These are phyloP conservation scores for Durusdinium trenchii DNA, from an alignment of 73 alveolate genomes.

Conservation along the genomic window DNA sequence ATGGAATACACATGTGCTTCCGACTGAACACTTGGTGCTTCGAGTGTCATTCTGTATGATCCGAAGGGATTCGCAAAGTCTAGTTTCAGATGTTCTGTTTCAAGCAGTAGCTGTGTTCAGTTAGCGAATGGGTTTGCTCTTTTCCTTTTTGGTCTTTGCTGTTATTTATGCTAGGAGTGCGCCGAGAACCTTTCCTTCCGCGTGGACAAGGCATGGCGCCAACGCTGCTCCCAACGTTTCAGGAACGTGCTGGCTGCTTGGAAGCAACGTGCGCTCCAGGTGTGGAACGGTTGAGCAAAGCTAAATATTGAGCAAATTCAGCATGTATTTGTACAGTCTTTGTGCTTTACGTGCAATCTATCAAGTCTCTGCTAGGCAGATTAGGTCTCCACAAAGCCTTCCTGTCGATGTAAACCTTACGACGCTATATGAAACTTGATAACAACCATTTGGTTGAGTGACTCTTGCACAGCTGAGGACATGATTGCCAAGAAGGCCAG, in stretches of 20 bases:
- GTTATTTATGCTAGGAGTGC: conserved; percentile 37
- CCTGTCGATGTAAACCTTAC: too few relatives aligned
- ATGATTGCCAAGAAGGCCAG: conserved; percentile 67
- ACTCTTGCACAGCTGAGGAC: background rate
- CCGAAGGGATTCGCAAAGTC: too few relatives aligned
- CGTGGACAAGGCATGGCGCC: conserved; percentile 95
- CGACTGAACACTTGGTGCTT: background rate
- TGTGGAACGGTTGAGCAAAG: too few relatives aligned
- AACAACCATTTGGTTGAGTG: background rate
- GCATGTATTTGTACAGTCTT: too few relatives aligned
- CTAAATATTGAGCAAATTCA: too few relatives aligned
- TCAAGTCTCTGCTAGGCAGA: too few relatives aligned
- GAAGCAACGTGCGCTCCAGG: too few relatives aligned
- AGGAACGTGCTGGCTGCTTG: conserved; percentile 73
- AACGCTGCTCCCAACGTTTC: conserved; percentile 95
- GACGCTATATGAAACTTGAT: too few relatives aligned
- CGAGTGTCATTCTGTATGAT: too few relatives aligned
- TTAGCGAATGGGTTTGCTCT: background rate
- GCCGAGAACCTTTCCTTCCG: conserved; percentile 95
- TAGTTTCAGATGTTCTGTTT: too few relatives aligned
- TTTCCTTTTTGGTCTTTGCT: background rate
- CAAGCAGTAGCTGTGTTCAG: background rate
- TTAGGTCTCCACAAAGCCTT: too few relatives aligned
- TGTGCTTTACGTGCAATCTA: too few relatives aligned
- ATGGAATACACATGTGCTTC: background rate